A percentile compares a stretch with the other conserved stretches of the same genome.
Evolutionary conservation across 1,139 yeast species (phyloP).

Genomic region (Candida tetrigidarum): DNA sequence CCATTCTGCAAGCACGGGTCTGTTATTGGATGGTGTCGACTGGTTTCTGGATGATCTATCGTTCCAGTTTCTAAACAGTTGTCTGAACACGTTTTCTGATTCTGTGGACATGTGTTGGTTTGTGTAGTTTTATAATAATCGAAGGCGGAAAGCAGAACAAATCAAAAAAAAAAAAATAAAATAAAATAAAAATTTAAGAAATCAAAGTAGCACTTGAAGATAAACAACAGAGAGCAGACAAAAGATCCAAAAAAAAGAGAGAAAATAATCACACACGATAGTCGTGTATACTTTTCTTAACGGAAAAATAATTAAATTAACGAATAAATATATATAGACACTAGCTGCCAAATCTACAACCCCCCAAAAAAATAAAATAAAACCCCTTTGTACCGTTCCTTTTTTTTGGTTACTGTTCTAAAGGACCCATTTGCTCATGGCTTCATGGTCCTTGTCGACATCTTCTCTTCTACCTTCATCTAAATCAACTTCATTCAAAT

Average conservation of each 20-base stretch:
- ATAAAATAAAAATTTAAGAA: not conserved
- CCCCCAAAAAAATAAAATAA: too few species aligned
- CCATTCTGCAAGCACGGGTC: conserved; percentile 48
- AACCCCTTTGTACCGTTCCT: too few species aligned
- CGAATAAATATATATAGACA: too few species aligned
- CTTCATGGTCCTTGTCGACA: conserved; percentile 23
- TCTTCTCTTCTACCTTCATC: conserved; percentile 45
- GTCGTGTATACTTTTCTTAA: too few species aligned
- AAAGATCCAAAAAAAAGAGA: too few species aligned
- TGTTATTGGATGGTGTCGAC: conserved; percentile 12
- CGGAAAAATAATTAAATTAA: too few species aligned
- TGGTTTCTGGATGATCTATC: conserved; percentile 22
- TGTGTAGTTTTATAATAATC: not conserved
- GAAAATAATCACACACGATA: too few species aligned
- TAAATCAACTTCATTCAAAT: conserved; percentile 48
- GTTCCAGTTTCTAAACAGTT: conserved; percentile 48
- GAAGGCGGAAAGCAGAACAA: not conserved
- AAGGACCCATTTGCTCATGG: not conserved
- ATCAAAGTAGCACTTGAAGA: too few species aligned
- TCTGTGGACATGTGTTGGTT: conserved; percentile 25
- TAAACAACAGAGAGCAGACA: not conserved
- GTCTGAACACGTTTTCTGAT: conserved; percentile 46
- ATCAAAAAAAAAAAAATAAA: conserved; percentile 1
- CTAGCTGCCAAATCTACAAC: too few species aligned
- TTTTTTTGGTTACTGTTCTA: not conserved